Base-by-base conservation (phyloP, 495 filamentous ascomycete genomes). In the Talaromyces adpressus region DNA sequence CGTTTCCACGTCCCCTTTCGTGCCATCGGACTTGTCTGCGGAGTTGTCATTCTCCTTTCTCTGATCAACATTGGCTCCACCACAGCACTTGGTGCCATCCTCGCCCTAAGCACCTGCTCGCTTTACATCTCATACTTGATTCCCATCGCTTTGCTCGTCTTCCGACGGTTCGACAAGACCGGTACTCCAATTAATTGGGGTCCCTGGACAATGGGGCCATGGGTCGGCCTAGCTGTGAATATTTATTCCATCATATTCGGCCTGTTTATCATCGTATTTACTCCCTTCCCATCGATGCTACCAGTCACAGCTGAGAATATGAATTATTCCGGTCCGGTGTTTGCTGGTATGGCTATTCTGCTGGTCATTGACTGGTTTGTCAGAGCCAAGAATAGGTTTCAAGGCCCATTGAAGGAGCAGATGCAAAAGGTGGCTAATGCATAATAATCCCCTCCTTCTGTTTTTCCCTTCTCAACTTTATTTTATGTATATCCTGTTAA, bases 51-150 rank as follows among this genome's bases (percentile, higher is more conserved):
- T 54, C 67, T 75, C 25, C 72, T 84, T 12, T 77, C 78, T n/a
- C 72, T 84, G 63, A 85, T 85, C 65, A 78, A 80, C 47, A 77
- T 82, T 61, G 81, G 79, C 30, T 76, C 72, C 36, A 72, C 72
- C 22, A 70, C 70, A 6, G 82, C 82, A 3, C 80, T 85, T 65
- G 75, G 74, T 45, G 82, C 80, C 8, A 76, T 84, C 47, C 70
- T 83, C 47, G 81, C 81, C 0, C 75, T 85, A 3, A 72, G 72
- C 54, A 75, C 78, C 3, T 68, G 80, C 57, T 77, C 71, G 0
- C 67, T 84, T n/a, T 79, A 79, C 36, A 71, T 80, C 58, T 83
- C 82, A 12, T 85, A 85, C 66, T 68, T 80, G 8, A 73, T 82
- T 41, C 81, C 81, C 23, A 72, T 79, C 32, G 18, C 75, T 18